Evolutionary conservation across 169 alveolate genomes (phyloP).

Genomic region (Eimeria sp.): DNA sequence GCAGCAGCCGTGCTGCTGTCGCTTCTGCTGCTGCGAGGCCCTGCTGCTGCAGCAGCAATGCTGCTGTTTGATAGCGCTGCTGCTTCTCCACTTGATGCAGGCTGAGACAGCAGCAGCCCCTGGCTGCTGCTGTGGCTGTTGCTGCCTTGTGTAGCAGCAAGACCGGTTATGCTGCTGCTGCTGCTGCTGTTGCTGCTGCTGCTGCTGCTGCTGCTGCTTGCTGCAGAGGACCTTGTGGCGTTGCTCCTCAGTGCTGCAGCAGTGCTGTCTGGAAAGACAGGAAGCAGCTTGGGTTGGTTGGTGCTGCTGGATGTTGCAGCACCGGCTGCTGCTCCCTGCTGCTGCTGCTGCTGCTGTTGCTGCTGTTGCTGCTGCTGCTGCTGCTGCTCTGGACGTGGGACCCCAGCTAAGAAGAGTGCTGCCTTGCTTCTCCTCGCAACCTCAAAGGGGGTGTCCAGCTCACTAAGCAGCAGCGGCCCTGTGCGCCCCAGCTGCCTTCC

Average conservation of each 20-base stretch:
- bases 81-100: neutral
- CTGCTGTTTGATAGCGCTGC: neutral
- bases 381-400: conserved; percentile 10
- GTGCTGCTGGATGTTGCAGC: conserved; percentile 17
- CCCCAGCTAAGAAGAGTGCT: conserved; percentile 45
- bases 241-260: conserved; percentile 25
- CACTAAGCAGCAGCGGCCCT: conserved; percentile 78
- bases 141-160: conserved; percentile 16
- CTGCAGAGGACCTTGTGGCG: conserved; percentile 10
- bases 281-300: neutral
- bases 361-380: conserved; percentile 38
- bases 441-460: conserved; percentile 73
- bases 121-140: neutral
- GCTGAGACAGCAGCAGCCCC: neutral
- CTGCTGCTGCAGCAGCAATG: conserved; percentile 26
- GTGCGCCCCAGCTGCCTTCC: neutral
- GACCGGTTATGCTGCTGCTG: conserved; percentile 27
- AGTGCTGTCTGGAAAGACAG: conserved; percentile 39
- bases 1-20: neutral
- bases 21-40: conserved; percentile 2
- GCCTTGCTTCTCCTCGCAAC: conserved; percentile 50
- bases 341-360: conserved; percentile 30
- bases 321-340: conserved; percentile 30
- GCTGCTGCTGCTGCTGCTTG: conserved; percentile 17
- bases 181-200: conserved; percentile 32